phyloP scores from a whole-genome alignment of 495 filamentous ascomycete genomes.

The Apodospora peruviana region DNA sequence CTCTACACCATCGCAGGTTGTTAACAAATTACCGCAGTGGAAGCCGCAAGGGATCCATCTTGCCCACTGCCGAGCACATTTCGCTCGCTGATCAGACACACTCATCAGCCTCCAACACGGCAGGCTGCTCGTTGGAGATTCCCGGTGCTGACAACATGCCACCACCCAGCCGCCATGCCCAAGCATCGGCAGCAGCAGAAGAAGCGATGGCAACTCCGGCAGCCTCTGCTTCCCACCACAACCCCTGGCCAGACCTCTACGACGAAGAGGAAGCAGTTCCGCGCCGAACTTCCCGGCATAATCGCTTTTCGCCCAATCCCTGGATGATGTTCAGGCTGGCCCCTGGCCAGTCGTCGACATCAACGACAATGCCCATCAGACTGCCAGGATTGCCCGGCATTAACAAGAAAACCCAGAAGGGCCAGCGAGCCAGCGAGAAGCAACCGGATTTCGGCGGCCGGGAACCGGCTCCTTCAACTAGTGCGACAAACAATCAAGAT shows the following conservation, averaged over 20 bases:
- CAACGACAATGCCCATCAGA: neutral
- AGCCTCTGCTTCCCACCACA: neutral
- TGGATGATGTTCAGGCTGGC: neutral
- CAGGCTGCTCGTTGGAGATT: neutral
- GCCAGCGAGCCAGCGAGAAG: no score
- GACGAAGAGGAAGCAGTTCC: neutral
- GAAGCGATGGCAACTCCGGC: neutral
- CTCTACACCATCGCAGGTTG: neutral
- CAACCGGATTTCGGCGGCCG: no score
- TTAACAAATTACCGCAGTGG: neutral
- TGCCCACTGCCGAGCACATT: conserved; percentile 1
- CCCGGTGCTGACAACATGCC: no score
- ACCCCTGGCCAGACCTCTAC: neutral
- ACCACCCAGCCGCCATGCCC: neutral
- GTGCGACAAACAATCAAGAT: neutral
- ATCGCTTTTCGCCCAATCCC: neutral
- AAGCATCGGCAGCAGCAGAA: neutral
- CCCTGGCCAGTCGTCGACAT: neutral
- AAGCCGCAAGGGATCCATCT: conserved; percentile 1
- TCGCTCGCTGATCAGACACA: neutral
- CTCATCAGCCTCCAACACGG: neutral
- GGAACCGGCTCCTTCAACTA: no score
- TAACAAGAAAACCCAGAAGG: neutral
- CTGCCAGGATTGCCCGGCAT: neutral
- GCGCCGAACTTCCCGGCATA: neutral